Evolutionary conservation across 2,329 filamentous ascomycete genomes (phyloP), one percentile per base, ranked within the genome.

Genomic region (Trichoderma semiorbis): DNA sequence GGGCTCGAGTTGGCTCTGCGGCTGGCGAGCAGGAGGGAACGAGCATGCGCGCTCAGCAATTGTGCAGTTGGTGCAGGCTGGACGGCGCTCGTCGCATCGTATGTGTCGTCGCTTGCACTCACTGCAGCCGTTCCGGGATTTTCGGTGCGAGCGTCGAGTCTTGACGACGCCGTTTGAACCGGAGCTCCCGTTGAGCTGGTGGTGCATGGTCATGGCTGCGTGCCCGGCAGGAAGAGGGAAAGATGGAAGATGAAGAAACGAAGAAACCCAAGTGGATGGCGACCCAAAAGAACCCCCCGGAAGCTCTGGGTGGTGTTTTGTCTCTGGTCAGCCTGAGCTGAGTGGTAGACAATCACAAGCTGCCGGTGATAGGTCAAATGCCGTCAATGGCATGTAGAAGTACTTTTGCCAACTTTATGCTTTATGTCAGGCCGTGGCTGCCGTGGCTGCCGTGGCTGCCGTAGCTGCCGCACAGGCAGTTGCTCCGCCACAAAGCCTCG

Each of bases 41-140:
- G 80, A 80, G 71, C 83, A 85, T 7, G 72, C 71, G 7, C 80
- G 77, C 64, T 82, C 78, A 53, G 79, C 80, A 57, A 80, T 79
- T 24, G 77, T 75, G 74, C 83, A 85, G 72, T 84, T 83, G 58
- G 78, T 78, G 72, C 83, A 85, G 1, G 78, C 71, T 2, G 83
- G 83, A 5, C 79, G 79, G 8, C 73, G 78, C 75, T 85, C 83
- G 69, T 85, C 83, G 76, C 83, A 85, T 43, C 82, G 82, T 69
- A 83, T 82, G 58, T 83, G 82, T 2, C 82, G 78, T 18, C 80
- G 73, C 75, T 83, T 83, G 76, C 82, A 83, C 73, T 82, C 81
- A 70, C 73, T 78, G 73, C 82, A 83, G 34, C 82, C 81, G 63
- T 81, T 82, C 24, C 81, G 77, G n/a, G 81, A 83, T 73, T 83